These are phyloP conservation scores for Manihot esculenta DNA, from an alignment of 441 rosid species.

Conservation along the genomic window DNA sequence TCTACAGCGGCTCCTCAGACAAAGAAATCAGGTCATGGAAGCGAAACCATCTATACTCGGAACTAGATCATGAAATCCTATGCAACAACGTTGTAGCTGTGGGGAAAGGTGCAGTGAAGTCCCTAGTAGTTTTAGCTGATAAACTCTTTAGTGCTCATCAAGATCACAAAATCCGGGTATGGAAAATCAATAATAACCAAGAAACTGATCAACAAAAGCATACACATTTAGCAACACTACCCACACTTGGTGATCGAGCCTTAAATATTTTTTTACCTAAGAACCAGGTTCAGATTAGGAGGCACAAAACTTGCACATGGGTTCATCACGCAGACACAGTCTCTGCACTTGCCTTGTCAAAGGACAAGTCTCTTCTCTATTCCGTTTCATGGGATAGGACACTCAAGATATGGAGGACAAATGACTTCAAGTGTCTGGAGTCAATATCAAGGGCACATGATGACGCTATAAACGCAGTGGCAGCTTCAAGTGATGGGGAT, in stretches of 20 bases:
- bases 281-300: constrained; percentile 64
- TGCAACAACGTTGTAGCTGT: constrained; percentile 36
- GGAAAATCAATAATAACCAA: constrained; percentile 55
- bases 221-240: constrained; percentile 70
- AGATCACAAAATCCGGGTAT: constrained; percentile 90
- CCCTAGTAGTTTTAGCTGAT: constrained; percentile 56
- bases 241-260: constrained; percentile 77
- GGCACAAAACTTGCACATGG: constrained; percentile 79
- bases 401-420: constrained; percentile 79
- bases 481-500: constrained; percentile 53
- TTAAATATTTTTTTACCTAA: constrained; percentile 55
- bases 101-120: constrained; percentile 78
- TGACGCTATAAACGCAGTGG: constrained; percentile 82
- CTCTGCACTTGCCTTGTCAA: constrained; percentile 71
- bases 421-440: constrained; percentile 78
- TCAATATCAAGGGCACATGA: constrained; percentile 76
- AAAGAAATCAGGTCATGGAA: constrained; percentile 68
- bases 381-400: constrained; percentile 96
- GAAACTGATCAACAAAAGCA: constrained; percentile 40
- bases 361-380: constrained; percentile 63
- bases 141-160: constrained; percentile 91
- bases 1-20: constrained; percentile 65
- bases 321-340: constrained; percentile 84
- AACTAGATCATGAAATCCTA: constrained; percentile 32
- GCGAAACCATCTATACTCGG: constrained; percentile 32